These are phyloP conservation scores for Adansonia madagascariensis DNA, from an alignment of 441 rosid genomes.

Conservation along the genomic window DNA sequence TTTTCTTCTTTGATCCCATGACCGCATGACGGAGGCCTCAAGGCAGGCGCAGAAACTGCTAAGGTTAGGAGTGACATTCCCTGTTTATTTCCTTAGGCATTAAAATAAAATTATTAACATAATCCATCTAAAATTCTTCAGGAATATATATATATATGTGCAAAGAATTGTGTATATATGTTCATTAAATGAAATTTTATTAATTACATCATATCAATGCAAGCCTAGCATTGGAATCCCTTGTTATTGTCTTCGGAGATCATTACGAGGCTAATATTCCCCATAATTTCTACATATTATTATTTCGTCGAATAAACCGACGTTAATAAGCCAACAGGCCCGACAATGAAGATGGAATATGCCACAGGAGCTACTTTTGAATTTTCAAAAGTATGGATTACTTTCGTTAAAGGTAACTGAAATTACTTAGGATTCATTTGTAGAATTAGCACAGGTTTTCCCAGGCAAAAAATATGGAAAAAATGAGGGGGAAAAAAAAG, in stretches of 20 bases:
- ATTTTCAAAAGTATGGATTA: not conserved
- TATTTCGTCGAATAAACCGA: not conserved
- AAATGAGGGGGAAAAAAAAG: no score
- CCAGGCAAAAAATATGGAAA: not conserved
- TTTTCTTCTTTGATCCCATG: slow-evolving; percentile 29
- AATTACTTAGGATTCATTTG: not conserved
- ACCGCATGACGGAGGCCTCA: slow-evolving; percentile 42
- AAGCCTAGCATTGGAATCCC: not conserved
- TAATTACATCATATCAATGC: not conserved
- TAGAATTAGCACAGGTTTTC: not conserved
- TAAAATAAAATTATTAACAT: not conserved
- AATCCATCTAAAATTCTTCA: no score
- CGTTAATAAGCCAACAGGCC: not conserved
- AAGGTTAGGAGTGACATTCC: slow-evolving; percentile 44
- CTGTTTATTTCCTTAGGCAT: slow-evolving; percentile 26
- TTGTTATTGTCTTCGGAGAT: not conserved
- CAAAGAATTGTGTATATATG: not conserved
- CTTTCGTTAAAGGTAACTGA: not conserved
- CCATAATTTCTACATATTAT: not conserved
- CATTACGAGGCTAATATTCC: not conserved
- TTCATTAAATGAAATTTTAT: not conserved
- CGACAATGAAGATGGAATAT: not conserved
- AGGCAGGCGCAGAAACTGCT: slow-evolving; percentile 36
- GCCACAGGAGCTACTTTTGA: not conserved
- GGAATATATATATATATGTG: no score